Percentiles rank a stretch among this genome's conserved stretches.
phyloP scores from a whole-genome alignment of 495 filamentous ascomycete genomes.

The Xylaria curta region DNA sequence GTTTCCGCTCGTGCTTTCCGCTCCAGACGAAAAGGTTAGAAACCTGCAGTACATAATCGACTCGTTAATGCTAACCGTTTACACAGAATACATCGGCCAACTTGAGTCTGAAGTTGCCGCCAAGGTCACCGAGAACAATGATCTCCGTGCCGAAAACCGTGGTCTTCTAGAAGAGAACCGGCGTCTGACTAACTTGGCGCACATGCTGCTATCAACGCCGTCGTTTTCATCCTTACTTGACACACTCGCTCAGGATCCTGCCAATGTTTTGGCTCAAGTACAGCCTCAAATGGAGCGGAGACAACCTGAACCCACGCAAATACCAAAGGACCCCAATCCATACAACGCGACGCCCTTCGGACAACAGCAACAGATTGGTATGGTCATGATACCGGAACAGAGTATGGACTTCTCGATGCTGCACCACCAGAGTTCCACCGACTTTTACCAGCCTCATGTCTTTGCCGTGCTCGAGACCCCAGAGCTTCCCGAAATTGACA shows the following conservation, averaged over 20 bases:
- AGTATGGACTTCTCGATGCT: conserved; percentile 70
- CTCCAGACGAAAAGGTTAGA: conserved; percentile 91
- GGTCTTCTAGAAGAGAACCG: conserved; percentile 79
- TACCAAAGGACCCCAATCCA: conserved; percentile 70
- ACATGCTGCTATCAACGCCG: conserved; percentile 84
- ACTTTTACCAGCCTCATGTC: conserved; percentile 74
- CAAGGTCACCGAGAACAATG: conserved; percentile 72
- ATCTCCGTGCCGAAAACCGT: conserved; percentile 75
- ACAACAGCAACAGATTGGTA: conserved; percentile 66
- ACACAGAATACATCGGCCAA: conserved; percentile 87
- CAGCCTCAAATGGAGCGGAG: conserved; percentile 48
- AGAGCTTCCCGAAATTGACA: conserved; percentile 69
- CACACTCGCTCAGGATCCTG: conserved; percentile 65
- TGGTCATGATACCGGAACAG: conserved; percentile 76
- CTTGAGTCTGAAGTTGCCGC: conserved; percentile 84
- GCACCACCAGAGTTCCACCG: conserved; percentile 51
- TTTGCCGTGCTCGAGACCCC: conserved; percentile 82
- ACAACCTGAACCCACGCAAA: conserved; percentile 49
- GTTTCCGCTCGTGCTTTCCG: conserved; percentile 97
- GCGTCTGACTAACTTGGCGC: conserved; percentile 76
- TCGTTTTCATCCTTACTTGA: conserved; percentile 84
- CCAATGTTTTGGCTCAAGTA: conserved; percentile 37
- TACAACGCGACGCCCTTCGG: conserved; percentile 58
- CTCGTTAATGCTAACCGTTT: conserved; percentile 53
- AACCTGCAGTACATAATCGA: background rate